phyloP scores from a whole-genome alignment of 495 filamentous ascomycete species.

The Aspergillus asperescens region DNA sequence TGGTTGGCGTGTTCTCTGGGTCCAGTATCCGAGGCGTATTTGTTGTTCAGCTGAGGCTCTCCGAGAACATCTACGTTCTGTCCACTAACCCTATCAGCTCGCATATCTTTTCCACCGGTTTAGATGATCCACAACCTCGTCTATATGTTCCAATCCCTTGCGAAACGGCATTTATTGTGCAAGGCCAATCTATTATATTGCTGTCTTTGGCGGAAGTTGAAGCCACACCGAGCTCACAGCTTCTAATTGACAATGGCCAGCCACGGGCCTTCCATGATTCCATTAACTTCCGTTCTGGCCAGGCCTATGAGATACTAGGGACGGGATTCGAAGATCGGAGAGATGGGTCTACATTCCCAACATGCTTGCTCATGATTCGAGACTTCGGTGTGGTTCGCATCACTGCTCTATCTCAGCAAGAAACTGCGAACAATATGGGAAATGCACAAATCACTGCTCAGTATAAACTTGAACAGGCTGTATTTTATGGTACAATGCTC shows the following conservation, averaged over 20 bases:
- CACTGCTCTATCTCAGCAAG: slow-evolving; percentile 33
- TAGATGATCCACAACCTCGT: slow-evolving; percentile 51
- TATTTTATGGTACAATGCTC: slow-evolving; percentile 78
- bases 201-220: slow-evolving; percentile 59
- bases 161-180: slow-evolving; percentile 76
- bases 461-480: slow-evolving; percentile 87
- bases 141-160: slow-evolving; percentile 72
- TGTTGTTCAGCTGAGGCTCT: slow-evolving; percentile 28
- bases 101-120: slow-evolving; percentile 16
- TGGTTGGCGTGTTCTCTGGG: slow-evolving; percentile 22
- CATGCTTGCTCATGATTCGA: slow-evolving; percentile 67
- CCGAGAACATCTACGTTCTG: slow-evolving; percentile 24
- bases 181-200: slow-evolving; percentile 69
- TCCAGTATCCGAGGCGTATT: slow-evolving; percentile 23
- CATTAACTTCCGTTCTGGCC: slow-evolving; percentile 70
- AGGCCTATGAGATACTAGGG: slow-evolving; percentile 42
- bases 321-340: slow-evolving; percentile 36
- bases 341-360: slow-evolving; percentile 47
- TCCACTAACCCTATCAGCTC: slow-evolving; percentile 19
- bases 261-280: slow-evolving; percentile 73
- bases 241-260: slow-evolving; percentile 55
- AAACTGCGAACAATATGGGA: slow-evolving; percentile 25
- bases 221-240: slow-evolving; percentile 62
- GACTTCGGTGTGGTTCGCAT: slow-evolving; percentile 78
- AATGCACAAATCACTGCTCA: slow-evolving; percentile 60